Base-by-base conservation (phyloP, 371 early-diverging fungal species). In the Mortierella sp. region DNA sequence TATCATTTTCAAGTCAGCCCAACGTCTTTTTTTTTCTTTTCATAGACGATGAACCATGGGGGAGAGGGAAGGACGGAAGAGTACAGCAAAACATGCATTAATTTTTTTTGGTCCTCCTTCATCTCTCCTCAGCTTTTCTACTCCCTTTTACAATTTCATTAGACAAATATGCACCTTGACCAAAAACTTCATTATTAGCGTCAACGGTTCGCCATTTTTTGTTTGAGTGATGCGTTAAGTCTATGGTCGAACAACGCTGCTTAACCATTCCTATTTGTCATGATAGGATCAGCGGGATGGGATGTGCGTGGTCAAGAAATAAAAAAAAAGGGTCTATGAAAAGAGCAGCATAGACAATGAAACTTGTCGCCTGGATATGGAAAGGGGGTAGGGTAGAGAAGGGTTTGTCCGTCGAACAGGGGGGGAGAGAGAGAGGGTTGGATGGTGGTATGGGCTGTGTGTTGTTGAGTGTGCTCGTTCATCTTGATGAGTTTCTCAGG, bases 21-120 rank as follows among this genome's bases (percentile, higher is more conserved):
- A 63, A 63, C 65, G 65, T 63, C 65, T 63, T 63, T 63, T 63
- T 60, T 32, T 21, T 63, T 63, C 29, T 32, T 35, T 63, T 32
- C 35, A 8, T 12, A 35, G 65, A 32, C 35, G 60, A 29, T 29
- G 60, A 29, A 58, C 41, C 41, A 41, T 29, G 29, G 60, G 29
- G 58, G 3, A 11, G 0, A 27, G 10, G 4, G 63, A 63, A 35
- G 4, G 21, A 55, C 4, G 55, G 55, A n/a, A 24, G 24, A 54
- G 38, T 38, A 46, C 46, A 46, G 11, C 46, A 46, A 46, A 11
- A 27, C 60, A 60, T 63, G 65, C 65, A 63, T 63, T 63, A 32
- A 38, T 63, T 21, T 60, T 60, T 60, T 48, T 48, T 48, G n/a
- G 60, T 0, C 60, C 32, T 32, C 18, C 4, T 11, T 11, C 12